Percentiles rank a stretch among this genome's conserved stretches.
Conservation (phyloP, 2,329 filamentous ascomycete genomes). For the Fusarium subtropicale region DNA sequence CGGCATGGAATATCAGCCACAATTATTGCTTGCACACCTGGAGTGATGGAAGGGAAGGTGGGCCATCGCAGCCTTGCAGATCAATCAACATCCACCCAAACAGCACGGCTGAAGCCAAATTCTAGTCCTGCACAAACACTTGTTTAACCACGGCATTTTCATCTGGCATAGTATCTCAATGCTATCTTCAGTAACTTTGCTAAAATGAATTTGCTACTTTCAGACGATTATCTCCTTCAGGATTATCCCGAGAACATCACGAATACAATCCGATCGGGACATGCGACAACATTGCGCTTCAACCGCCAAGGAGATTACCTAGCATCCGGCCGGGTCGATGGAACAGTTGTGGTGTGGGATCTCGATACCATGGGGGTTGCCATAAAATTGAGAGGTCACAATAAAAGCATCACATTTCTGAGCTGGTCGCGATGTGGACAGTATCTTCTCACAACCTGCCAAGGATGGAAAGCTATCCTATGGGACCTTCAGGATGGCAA, state of each 20-base stretch:
- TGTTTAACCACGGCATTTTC: slow-evolving; percentile 35
- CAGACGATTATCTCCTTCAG: slow-evolving; percentile 73
- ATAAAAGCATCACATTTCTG: slow-evolving; percentile 90
- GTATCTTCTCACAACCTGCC: slow-evolving; percentile 90
- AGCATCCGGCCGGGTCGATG: slow-evolving; percentile 92
- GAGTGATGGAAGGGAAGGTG: slow-evolving; percentile 3
- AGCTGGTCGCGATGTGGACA: slow-evolving; percentile 95
- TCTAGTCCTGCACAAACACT: slow-evolving; percentile 36
- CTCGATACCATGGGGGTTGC: slow-evolving; percentile 97
- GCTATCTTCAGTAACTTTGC: not conserved
- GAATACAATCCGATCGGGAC: slow-evolving; percentile 81
- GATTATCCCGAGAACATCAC: slow-evolving; percentile 94
- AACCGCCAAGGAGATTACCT: slow-evolving; percentile 95
- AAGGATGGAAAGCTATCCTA: slow-evolving; percentile 95
- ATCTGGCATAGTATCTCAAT: slow-evolving; percentile 11
- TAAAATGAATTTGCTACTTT: slow-evolving; percentile 69
- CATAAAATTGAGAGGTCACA: slow-evolving; percentile 92
- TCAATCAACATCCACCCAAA: slow-evolving; percentile 31
- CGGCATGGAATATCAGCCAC: slow-evolving; percentile 28
- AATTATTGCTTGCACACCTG: slow-evolving; percentile 32
- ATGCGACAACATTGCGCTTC: slow-evolving; percentile 80
- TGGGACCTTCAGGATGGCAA: slow-evolving; percentile 85
- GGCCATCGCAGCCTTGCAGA: slow-evolving; percentile 52
- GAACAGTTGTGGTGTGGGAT: slow-evolving; percentile 95
- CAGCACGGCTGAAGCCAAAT: slow-evolving; percentile 44